Conservation (phyloP, 2,329 filamentous ascomycete species). For the Septoria petroselini region DNA sequence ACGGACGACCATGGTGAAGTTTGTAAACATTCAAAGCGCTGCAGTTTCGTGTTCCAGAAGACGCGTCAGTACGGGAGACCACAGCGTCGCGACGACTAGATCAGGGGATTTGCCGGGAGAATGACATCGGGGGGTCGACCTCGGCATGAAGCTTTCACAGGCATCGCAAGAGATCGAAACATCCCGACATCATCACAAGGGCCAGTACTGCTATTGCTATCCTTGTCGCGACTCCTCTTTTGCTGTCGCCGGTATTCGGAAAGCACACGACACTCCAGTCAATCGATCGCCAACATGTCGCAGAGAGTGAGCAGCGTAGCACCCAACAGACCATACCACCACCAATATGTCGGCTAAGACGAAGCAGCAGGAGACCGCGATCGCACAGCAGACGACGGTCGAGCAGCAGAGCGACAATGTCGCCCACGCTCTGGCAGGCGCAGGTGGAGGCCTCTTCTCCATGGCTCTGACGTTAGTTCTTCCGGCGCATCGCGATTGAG, state of each 20-base stretch:
- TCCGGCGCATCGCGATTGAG: slow-evolving; percentile 3
- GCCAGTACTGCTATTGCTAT: background rate
- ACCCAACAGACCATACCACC: background rate
- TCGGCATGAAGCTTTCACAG: slow-evolving; percentile 15
- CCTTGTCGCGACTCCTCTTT: slow-evolving; percentile 10
- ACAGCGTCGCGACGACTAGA: too few relatives aligned
- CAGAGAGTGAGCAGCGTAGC: slow-evolving; percentile 13
- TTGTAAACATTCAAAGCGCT: background rate
- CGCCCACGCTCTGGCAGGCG: slow-evolving; percentile 87
- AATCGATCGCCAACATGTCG: slow-evolving; percentile 14
- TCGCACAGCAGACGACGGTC: slow-evolving; percentile 53
- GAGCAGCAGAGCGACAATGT: slow-evolving; percentile 93
- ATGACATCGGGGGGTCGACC: background rate
- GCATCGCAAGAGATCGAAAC: slow-evolving; percentile 11
- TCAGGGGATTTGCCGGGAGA: too few relatives aligned
- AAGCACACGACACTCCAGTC: background rate
- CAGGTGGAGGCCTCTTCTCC: slow-evolving; percentile 88
- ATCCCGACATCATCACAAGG: slow-evolving; percentile 10
- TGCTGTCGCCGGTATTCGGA: slow-evolving; percentile 10
- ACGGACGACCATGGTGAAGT: background rate
- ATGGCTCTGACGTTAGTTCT: slow-evolving; percentile 81
- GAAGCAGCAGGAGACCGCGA: slow-evolving; percentile 8
- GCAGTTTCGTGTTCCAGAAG: slow-evolving; percentile 7
- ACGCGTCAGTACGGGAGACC: too few relatives aligned
- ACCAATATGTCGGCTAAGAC: slow-evolving; percentile 13